A percentile compares a stretch with the other conserved stretches of the same genome.
These are phyloP conservation scores for Nicotiana noctiflora DNA, from an alignment of 257 asterid genomes.

Conservation along the genomic window DNA sequence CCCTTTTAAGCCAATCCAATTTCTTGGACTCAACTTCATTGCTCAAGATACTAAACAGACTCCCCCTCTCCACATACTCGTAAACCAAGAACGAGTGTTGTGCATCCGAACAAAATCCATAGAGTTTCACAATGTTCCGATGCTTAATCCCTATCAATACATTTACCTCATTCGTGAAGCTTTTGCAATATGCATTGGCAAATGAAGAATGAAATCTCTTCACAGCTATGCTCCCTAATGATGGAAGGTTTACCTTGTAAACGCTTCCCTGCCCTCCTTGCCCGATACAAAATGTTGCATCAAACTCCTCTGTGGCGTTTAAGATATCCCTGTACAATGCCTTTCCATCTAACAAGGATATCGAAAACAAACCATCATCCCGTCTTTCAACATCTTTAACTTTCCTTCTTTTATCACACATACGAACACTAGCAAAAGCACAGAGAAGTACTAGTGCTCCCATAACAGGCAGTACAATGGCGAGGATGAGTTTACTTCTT, in stretches of 20 bases:
- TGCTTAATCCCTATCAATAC: constrained; percentile 1
- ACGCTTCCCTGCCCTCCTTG: not conserved
- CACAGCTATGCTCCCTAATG: not conserved
- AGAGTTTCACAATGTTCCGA: not conserved
- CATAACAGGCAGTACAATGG: not conserved
- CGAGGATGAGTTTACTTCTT: not conserved
- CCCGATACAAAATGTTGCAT: not conserved
- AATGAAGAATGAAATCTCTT: constrained; percentile 2
- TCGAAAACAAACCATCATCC: not conserved
- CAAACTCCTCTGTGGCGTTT: constrained; percentile 1
- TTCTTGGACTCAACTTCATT: not conserved
- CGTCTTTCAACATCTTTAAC: not conserved
- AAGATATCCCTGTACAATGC: not conserved
- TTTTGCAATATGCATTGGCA: not conserved
- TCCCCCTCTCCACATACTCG: constrained; percentile 8
- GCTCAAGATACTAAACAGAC: not conserved
- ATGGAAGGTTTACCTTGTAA: not conserved
- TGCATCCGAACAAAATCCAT: constrained; percentile 1
- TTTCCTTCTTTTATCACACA: not conserved
- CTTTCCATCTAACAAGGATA: not conserved
- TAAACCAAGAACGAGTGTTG: constrained; percentile 2
- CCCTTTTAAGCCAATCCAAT: not conserved
- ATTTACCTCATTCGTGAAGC: not conserved
- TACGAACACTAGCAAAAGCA: not conserved
- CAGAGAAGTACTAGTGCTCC: not conserved